Evolutionary conservation across 331 rosid genomes (phyloP).

Genomic region (Pyrus hybrid): DNA sequence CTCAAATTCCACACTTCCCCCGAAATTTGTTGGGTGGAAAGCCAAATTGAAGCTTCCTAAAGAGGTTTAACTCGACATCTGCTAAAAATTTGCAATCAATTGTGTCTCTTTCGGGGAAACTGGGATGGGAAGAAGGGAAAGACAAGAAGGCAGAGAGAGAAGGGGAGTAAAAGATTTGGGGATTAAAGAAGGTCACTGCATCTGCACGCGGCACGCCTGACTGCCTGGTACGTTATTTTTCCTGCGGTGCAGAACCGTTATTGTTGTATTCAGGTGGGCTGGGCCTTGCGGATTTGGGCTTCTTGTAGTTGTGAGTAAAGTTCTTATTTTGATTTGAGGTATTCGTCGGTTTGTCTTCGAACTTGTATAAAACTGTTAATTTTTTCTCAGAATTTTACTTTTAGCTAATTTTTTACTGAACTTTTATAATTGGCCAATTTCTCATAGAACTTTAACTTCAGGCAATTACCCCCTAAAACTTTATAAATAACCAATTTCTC

Average conservation of each 20-base stretch:
- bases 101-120: not conserved
- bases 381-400: too few relatives aligned
- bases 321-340: too few relatives aligned
- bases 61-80: not conserved
- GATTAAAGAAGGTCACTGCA: slow-evolving; percentile 14
- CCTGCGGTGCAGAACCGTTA: too few relatives aligned
- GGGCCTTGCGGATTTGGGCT: not conserved
- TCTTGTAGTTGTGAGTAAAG: too few relatives aligned
- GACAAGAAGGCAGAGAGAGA: too few relatives aligned
- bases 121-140: not conserved
- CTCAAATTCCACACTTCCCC: not conserved
- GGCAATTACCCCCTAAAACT: too few relatives aligned
- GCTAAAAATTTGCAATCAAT: not conserved
- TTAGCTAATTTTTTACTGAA: too few relatives aligned
- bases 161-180: not conserved
- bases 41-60: not conserved
- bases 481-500: too few relatives aligned
- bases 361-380: too few relatives aligned
- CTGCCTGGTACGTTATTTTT: slow-evolving; percentile 1
- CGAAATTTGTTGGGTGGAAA: not conserved
- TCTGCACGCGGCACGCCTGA: not conserved
- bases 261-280: not conserved
- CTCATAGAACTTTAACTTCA: too few relatives aligned
- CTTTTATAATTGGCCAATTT: too few relatives aligned
- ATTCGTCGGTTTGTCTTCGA: too few relatives aligned